Percentiles rank a stretch among this genome's conserved stretches.
phyloP scores from a whole-genome alignment of 2,329 filamentous ascomycete species.

The Paramyrothecium roridum region DNA sequence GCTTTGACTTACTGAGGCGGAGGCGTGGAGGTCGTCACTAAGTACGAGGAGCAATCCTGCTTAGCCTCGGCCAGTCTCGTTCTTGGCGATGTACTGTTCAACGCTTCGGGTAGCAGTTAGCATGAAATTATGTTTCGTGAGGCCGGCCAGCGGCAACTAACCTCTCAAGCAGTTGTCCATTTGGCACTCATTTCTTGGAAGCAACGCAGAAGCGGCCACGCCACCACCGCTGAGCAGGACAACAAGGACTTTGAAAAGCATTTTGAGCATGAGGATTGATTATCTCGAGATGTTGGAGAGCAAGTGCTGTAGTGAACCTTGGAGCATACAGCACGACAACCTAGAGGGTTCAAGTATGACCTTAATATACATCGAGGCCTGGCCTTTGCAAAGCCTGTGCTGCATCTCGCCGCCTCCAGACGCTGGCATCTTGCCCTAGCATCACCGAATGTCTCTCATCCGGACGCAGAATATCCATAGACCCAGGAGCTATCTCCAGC shows the following conservation, averaged over 20 bases:
- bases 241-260: not conserved
- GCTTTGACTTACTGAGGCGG: not conserved
- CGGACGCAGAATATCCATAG: not conserved
- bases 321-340: no score
- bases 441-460: not conserved
- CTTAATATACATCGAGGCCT: no score
- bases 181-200: not conserved
- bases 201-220: not conserved
- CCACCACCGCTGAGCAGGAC: not conserved
- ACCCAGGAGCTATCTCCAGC: not conserved
- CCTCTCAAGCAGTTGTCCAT: not conserved
- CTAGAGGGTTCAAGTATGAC: no score
- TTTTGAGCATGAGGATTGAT: not conserved
- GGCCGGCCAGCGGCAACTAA: not conserved
- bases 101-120: not conserved
- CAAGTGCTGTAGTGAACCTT: no score
- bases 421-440: no score
- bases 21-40: not conserved
- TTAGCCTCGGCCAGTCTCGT: not conserved
- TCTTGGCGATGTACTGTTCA: not conserved
- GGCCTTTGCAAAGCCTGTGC: no score
- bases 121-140: not conserved
- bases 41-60: not conserved
- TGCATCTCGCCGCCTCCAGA: no score
- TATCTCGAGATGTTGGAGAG: not conserved